Evolutionary conservation across 345 rosid genomes (phyloP), one percentile per base, ranked within the genome.

Genomic region (Garcia nutans): DNA sequence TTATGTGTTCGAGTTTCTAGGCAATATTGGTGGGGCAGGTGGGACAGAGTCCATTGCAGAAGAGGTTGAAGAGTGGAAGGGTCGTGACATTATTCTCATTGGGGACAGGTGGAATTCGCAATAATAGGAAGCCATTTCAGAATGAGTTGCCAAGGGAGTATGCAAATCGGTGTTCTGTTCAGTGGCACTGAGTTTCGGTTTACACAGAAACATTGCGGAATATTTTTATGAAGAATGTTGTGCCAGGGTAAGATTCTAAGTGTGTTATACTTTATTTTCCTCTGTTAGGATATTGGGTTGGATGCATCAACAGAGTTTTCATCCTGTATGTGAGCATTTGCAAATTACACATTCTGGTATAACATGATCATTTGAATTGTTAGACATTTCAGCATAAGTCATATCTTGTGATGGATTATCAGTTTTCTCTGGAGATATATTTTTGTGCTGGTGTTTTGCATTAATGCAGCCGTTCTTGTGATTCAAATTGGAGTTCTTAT

Each of bases 1-100:
- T 2, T 54, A 41, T 44, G 13, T 72, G 11, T 67, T 11, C 37
- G 47, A 17, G 33, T 72, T 77, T 84, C 44, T 74, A 93, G 99
- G 98, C 99, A 24, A 93, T 96, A 65, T 68, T 96, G 80, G 91
- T 96, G 78, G 99, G 99, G 71, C 91, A 84, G 85, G 98, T 92
- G 28, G 97, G 98, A 75, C 94, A 86, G 83, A 75, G 65, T 24
- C 99, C 98, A 6, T 3, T 92, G 44, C 94, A 87, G 90, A 96
- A 93, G 88, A 89, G 60, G 86, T 76, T 96, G 74, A 92, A 65
- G 85, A 88, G 77, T 78, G 98, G 99, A 8, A 79, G 76, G 65
- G 64, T 73, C 24, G 65, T 90, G 23, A 92, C 97, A 13, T 78
- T 92, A 55, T 85, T 96, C 77, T 84, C 96, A 11, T 65, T 96